Base-by-base conservation (phyloP, 805 yeast genomes). In the Metschnikowia reukaufii region DNA sequence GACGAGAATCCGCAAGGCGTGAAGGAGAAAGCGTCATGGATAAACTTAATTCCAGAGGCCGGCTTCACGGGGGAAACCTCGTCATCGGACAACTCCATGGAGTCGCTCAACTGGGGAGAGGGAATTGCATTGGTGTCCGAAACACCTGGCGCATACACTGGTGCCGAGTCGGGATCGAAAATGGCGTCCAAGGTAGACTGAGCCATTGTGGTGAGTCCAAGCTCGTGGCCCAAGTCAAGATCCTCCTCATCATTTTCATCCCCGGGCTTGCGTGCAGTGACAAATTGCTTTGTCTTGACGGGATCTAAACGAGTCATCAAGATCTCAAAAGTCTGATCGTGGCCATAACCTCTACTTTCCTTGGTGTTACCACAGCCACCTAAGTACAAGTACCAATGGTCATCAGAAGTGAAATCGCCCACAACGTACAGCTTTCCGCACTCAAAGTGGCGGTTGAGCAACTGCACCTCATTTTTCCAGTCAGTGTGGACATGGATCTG, bases 1-100 rank as follows among this genome's bases (percentile, higher is more conserved):
- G 97, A 88, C 2, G 97, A 88, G 61, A 82, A 92, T 6, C 99
- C 99, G 65, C 98, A 92, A 1, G 99, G 99, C 4, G 86, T 73
- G 65, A 92, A 92, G 23, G 94, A 84, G 67, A 89, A 92, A 7
- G 96, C 87, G 68, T 92, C 98, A 58, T 84, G 89, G 45, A 70
- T 63, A 49, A 84, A 80, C 64, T 68, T 65, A 31, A 49, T 35
- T 4, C 40, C 39, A 19, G 42, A 13, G 1, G 35, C 32, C 9
- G 39, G 25, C 23, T 31, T 15, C 13, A 39, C 37, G 34, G 10
- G 27, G 4, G 21, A 10, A 12, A 20, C 40, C 19, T 48, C 55
- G 18, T 48, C 55, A 32, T 57, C 64, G 19, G 58, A 62, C 30
- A 51, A 54, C 39, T 61, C 67, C 57, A 58, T 52, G 41, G 48